phyloP scores from a whole-genome alignment of 2,329 filamentous ascomycete genomes.

The Neoarthrinium moseri region DNA sequence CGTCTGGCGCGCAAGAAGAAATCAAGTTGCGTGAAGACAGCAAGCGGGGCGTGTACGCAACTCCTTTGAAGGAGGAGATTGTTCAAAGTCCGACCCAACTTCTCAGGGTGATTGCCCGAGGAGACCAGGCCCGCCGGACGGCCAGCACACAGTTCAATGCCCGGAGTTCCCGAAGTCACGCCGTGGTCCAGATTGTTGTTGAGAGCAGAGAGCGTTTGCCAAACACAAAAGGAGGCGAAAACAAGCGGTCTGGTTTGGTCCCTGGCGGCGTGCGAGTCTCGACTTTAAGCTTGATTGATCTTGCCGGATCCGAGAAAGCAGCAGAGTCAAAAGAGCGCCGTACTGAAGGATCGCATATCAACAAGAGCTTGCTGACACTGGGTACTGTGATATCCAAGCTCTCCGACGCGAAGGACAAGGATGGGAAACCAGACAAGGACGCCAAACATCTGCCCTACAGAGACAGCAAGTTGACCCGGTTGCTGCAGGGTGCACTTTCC shows the following conservation, averaged over 20 bases:
- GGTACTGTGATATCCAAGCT: constrained; percentile 92
- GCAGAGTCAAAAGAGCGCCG: constrained; percentile 93
- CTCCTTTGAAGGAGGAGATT: constrained; percentile 94
- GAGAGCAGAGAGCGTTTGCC: constrained; percentile 88
- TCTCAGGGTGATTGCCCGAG: constrained; percentile 88
- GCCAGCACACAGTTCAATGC: constrained; percentile 97
- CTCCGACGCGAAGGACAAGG: constrained; percentile 85
- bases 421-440: constrained; percentile 75
- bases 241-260: constrained; percentile 66
- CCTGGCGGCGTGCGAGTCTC: constrained; percentile 94
- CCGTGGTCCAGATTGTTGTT: constrained; percentile 97
- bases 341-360: constrained; percentile 95
- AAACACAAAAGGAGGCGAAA: constrained; percentile 48
- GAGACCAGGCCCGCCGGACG: constrained; percentile 85
- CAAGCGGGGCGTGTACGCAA: constrained; percentile 95
- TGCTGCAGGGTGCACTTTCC: constrained; percentile 88
- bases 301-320: constrained; percentile 93
- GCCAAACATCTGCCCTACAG: constrained; percentile 92
- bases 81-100: constrained; percentile 97
- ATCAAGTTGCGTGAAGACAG: constrained; percentile 97
- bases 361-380: constrained; percentile 92
- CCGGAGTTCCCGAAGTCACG: constrained; percentile 94
- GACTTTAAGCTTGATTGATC: constrained; percentile 90
- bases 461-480: constrained; percentile 92
- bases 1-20: constrained; percentile 70